A percentile compares a stretch with the other conserved stretches of the same genome.
These are phyloP conservation scores for Vicia villosa DNA, from an alignment of 306 rosid genomes.

Conservation along the genomic window DNA sequence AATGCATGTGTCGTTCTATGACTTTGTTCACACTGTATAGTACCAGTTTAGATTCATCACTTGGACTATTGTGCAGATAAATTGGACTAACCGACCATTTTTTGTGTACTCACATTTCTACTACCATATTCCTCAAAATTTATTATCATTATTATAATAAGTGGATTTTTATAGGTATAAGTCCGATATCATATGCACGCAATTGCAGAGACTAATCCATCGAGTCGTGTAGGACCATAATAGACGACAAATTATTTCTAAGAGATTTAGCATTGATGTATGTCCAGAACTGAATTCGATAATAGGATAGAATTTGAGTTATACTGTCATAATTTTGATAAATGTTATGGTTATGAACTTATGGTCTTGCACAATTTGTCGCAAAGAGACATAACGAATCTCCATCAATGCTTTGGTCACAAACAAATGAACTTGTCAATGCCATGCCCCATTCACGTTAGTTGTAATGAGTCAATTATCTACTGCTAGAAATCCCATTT, in stretches of 20 bases:
- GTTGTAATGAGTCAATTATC: not conserved
- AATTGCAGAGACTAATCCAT: no score
- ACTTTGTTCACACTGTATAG: constrained; percentile 6
- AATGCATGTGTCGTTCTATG: constrained; percentile 45
- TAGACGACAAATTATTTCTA: no score
- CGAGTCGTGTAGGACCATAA: no score
- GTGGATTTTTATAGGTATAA: not conserved
- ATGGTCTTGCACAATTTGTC: not conserved
- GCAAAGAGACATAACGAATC: not conserved
- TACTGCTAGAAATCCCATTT: not conserved
- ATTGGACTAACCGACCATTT: constrained; percentile 56
- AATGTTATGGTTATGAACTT: no score
- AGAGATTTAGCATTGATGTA: no score
- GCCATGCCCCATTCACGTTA: constrained; percentile 23
- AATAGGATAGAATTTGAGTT: no score
- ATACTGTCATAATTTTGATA: no score
- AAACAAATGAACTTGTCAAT: not conserved
- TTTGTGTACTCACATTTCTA: constrained; percentile 15
- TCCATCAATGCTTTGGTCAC: not conserved
- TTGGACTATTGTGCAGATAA: constrained; percentile 51
- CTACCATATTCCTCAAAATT: not conserved
- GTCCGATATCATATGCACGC: no score
- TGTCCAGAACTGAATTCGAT: no score
- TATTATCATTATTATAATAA: not conserved
- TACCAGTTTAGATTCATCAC: constrained; percentile 8